phyloP scores from a whole-genome alignment of 306 rosid species.

The Rubus idaeus region DNA sequence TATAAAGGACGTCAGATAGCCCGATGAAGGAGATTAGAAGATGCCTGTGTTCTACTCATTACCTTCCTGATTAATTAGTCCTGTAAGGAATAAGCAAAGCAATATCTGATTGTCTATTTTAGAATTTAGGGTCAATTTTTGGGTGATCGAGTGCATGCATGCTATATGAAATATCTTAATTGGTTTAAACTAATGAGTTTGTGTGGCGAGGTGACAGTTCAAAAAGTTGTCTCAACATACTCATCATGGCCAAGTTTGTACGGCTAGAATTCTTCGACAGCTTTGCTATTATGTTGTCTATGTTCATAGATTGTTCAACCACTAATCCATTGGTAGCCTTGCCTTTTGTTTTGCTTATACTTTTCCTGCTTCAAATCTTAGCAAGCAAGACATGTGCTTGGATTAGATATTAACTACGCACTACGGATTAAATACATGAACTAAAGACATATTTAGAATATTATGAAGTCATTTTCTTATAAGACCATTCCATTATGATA shows the following conservation, averaged over 20 bases:
- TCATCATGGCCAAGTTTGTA: constrained; percentile 1
- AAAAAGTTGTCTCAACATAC: neutral
- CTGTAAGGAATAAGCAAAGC: neutral
- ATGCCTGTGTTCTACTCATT: neutral
- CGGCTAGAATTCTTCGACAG: neutral
- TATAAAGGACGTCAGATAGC: neutral
- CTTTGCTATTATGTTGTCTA: neutral
- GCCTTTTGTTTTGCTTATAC: neutral
- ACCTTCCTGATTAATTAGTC: neutral
- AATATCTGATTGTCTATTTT: neutral
- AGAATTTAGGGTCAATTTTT: neutral
- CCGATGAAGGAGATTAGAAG: neutral
- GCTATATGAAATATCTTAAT: neutral
- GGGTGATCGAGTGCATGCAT: neutral
- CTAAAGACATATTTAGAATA: neutral
- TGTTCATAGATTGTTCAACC: neutral
- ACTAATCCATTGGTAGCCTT: neutral
- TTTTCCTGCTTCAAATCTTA: neutral
- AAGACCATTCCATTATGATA: neutral
- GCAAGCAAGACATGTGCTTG: neutral
- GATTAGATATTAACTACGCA: neutral
- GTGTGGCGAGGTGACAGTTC: neutral
- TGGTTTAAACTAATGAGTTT: neutral
- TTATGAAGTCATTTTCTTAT: neutral
- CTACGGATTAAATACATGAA: neutral